Base-by-base conservation (phyloP, 2,329 filamentous ascomycete genomes). In the Fusarium sororula region DNA sequence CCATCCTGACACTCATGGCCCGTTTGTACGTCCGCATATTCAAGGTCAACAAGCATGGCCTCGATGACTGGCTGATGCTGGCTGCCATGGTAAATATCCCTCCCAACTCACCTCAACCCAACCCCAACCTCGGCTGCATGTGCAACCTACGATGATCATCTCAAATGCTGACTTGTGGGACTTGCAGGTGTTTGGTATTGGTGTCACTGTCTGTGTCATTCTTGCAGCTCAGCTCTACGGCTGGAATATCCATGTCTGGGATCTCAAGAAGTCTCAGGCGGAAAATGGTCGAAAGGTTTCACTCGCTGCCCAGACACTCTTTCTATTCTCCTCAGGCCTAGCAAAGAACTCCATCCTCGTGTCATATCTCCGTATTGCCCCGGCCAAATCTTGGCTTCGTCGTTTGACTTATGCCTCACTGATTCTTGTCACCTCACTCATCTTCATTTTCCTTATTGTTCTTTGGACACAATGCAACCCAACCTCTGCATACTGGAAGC, bases 31-130 rank as follows among this genome's bases (percentile, higher is more conserved):
- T 84, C 53, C 78, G 82, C 15, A 66, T 81, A 5, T 62, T 72
- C 62, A 78, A 83, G 41, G 77, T 84, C 39, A 78, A 79, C 48
- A 80, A 78, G 56, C 78, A 68, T 42, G 81, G 82, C 39, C 75
- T 79, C 59, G 84, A 85, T 67, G 84, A 85, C 75, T 84, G 81
- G 83, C 59, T 85, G 18, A 85, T 85, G 83, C 68, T 84, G 10
- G 79, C 63, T 39, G 82, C 82, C 8, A 79, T 80, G 69, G 83
- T 84, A 70, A 75, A 65, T 79, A 54, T 66, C 17, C 20, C 32
- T 20, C 42, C 18, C 41, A n/a, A n/a, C 39, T 1, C 41, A n/a
- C 15, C 39, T 1, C 39, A 41, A 41, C 8, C 22, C 39, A 41
- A 11, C 22, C 22, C 41, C 13, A 28, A 42, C 74, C 61, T 75